Base-by-base conservation (phyloP, 192 early-diverging fungal species). In the Mortierella antarctica region DNA sequence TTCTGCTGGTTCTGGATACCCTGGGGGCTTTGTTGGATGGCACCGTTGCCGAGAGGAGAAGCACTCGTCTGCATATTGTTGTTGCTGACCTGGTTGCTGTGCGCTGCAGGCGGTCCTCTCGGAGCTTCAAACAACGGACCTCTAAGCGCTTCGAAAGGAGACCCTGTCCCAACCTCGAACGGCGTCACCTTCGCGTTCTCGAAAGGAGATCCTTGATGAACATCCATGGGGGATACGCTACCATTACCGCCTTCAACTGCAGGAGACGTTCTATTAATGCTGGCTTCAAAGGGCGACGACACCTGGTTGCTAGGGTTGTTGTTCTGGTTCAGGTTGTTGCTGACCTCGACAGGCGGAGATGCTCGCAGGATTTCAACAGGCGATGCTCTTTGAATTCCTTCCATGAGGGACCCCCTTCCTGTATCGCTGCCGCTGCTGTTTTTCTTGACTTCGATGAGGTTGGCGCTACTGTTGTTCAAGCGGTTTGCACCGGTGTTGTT, bases 71-170 rank as follows among this genome's bases (percentile, higher is more conserved):
- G n/a, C 20, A 56, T 14, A 20, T 20, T 56, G 7, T 45, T 41
- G 21, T 59, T 58, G 56, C 44, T 70, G 67, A 55, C n/a, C 14
- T 11, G 54, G 54, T 23, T 71, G 52, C 4, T 58, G 47, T 11
- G 51, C 4, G 50, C 51, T 14, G 14, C 47, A 57, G 66, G 56
- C 14, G 56, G 49, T 7, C 17, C 66, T 6, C 66, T 6, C 40
- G 48, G 51, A 7, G 72, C 44, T 41, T 67, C 72, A 74, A 74
- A 73, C 48, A 57, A 67, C 12, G 57, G 64, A 21, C 40, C 64
- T 15, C 57, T 65, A 9, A 65, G 64, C 10, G 50, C 47, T 13
- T 74, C 72, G 15, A 74, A 74, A 0, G 72, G 72, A 2, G 72
- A 74, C 7, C 65, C 71, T 31, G 55, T 62, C 49, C 54, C 62